Conservation (phyloP, 164 flowering plant genomes). For the Vitis labrusca region DNA sequence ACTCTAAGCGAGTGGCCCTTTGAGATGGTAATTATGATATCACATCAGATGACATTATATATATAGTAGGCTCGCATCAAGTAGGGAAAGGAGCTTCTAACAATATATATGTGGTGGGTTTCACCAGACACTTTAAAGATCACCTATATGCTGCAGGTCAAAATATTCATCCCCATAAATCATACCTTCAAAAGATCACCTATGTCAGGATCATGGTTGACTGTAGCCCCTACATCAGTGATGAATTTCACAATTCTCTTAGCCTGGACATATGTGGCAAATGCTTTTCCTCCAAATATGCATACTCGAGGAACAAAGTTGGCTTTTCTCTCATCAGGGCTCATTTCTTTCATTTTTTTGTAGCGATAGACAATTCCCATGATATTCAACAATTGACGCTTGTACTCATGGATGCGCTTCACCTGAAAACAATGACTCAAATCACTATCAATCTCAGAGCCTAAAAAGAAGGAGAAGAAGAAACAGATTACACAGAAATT, state of each 20-base stretch:
- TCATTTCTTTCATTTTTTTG: slow-evolving; percentile 96
- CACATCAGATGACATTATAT: too few relatives aligned
- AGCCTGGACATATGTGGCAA: slow-evolving; percentile 85
- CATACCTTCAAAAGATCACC: slow-evolving; percentile 8
- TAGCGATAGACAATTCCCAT: slow-evolving; percentile 91
- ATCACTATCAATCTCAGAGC: neutral
- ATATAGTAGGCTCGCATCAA: too few relatives aligned
- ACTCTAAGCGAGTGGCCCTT: too few relatives aligned
- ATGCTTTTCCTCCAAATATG: slow-evolving; percentile 97
- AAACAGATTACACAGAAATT: too few relatives aligned
- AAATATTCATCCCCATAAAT: neutral
- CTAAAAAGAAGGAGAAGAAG: too few relatives aligned
- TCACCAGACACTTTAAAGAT: too few relatives aligned
- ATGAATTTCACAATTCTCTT: slow-evolving; percentile 13
- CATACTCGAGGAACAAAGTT: slow-evolving; percentile 88
- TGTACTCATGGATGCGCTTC: slow-evolving; percentile 96
- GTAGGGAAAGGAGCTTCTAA: too few relatives aligned
- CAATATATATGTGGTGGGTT: too few relatives aligned
- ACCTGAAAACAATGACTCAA: slow-evolving; percentile 45
- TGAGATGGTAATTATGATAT: too few relatives aligned
- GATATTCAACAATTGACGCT: slow-evolving; percentile 84
- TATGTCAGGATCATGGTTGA: slow-evolving; percentile 13
- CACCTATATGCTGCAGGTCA: too few relatives aligned
- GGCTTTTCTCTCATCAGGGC: slow-evolving; percentile 58
- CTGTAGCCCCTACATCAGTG: slow-evolving; percentile 5